Base-by-base conservation (phyloP, 164 flowering plant species). In the Piper longum region DNA sequence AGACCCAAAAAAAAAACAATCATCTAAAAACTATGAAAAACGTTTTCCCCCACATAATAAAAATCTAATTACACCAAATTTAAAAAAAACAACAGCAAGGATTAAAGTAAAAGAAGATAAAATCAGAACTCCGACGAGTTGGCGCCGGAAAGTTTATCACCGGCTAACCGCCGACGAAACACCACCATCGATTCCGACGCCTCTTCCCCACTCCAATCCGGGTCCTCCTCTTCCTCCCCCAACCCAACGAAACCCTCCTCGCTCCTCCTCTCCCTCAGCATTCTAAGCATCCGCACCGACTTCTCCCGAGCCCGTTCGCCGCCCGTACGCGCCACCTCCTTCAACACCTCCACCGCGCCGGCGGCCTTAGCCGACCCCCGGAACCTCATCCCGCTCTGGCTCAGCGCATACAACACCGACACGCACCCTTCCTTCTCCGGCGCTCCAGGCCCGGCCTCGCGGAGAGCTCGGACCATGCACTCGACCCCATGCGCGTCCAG, bases 311-410 rank as follows among this genome's bases (percentile, higher is more conserved):
- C 83, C 56, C 88, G 64, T 54, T 85, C 84, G 59, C 82, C 85
- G 56, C 88, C 91, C 44, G 56, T 76, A 73, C 82, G 89, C 73
- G 71, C 87, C 66, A 85, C 80, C 68, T 75, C 80, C 72, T 68
- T 66, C 75, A 95, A 61, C 61, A 81, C 87, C 78, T 95, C 96
- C 76, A 61, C 80, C 39, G 86, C 89, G 19, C 84, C 75, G 0
- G 91, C 96, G 54, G 82, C 99, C 67, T 67, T 83, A 4, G 96
- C 97, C 78, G 82, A 57, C 61, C 84, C 91, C 65, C 72, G 82
- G 62, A 95, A 95, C 80, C 99, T 75, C 82, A 87, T 26, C 65
- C 80, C 80, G 59, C 92, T 88, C n/a, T 78, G 81, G 61, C 93
- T 82, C 81, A 95, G 65, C 8, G 85, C 79, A 56, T 77, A 84